Evolutionary conservation across 768 basidiomycete species (phyloP).

Genomic region (Amyloporia xantha): DNA sequence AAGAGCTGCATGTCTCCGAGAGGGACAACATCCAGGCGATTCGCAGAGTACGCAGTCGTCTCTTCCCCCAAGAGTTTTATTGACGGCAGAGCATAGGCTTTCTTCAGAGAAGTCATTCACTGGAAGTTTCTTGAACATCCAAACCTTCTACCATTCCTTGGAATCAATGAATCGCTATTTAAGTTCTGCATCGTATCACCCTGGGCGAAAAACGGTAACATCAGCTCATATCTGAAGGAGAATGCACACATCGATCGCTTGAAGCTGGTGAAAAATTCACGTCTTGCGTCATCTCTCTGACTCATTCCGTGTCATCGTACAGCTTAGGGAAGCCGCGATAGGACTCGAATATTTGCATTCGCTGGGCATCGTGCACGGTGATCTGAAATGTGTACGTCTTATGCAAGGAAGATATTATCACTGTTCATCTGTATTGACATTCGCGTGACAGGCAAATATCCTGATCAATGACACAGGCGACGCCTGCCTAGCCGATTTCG

Average conservation of each 20-base stretch:
- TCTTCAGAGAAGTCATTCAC: constrained; percentile 8
- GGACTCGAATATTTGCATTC: constrained; percentile 19
- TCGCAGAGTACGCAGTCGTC: not conserved
- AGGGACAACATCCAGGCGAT: not conserved
- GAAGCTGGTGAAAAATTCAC: no score
- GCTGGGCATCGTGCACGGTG: constrained; percentile 18
- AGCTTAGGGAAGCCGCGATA: constrained; percentile 14
- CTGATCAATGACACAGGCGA: constrained; percentile 14
- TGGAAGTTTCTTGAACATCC: constrained; percentile 15
- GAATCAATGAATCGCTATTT: constrained; percentile 1
- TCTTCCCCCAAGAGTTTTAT: no score
- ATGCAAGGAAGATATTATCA: no score
- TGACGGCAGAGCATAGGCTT: not conserved
- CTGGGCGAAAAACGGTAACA: constrained; percentile 9
- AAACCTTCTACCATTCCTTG: constrained; percentile 12
- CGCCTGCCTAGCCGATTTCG: constrained; percentile 20
- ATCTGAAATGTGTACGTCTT: constrained; percentile 15
- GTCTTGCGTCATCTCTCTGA: not conserved
- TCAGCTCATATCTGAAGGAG: constrained; percentile 7
- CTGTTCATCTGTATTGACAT: no score
- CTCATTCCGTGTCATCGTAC: no score
- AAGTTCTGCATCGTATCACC: constrained; percentile 11
- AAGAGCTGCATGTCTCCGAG: not conserved
- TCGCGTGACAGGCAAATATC: constrained; percentile 14
- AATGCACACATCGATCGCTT: constrained; percentile 9